Conservation (phyloP, 1,284 basidiomycete genomes). For the Jaminaea rosea region DNA sequence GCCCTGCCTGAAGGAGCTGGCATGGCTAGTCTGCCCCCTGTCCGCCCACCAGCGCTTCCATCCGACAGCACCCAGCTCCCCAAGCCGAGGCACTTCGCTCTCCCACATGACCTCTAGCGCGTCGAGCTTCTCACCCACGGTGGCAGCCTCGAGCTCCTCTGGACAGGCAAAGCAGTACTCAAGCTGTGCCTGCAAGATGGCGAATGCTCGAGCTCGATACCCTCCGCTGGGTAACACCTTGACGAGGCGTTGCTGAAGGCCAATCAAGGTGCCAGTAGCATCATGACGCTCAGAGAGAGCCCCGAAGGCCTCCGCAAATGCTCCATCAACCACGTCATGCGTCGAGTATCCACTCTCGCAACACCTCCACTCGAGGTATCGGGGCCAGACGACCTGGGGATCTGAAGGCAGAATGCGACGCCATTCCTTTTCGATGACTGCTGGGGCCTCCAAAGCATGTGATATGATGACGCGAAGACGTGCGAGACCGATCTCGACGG, state of each 20-base stretch:
- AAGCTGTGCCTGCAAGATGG: conserved; percentile 2
- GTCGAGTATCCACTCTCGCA: too few relatives aligned
- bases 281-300: neutral
- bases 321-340: too few relatives aligned
- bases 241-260: neutral
- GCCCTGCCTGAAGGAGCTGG: neutral
- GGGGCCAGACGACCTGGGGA: neutral
- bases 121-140: neutral
- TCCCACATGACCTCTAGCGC: neutral
- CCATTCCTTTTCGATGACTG: neutral
- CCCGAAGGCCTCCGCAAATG: neutral
- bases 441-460: neutral
- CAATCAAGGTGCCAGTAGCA: neutral
- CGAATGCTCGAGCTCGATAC: neutral
- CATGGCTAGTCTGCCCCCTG: neutral
- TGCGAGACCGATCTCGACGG: neutral
- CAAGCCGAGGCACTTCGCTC: neutral
- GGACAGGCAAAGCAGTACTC: neutral
- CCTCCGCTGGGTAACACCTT: neutral
- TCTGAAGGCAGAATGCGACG: neutral
- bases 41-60: neutral
- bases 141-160: neutral
- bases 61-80: neutral
- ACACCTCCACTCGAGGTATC: neutral
- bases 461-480: neutral